A percentile compares a stretch with the other conserved stretches of the same genome.
These are phyloP conservation scores for Aphanomyces cochlioides DNA, from an alignment of 352 stramenopile species.

Conservation along the genomic window DNA sequence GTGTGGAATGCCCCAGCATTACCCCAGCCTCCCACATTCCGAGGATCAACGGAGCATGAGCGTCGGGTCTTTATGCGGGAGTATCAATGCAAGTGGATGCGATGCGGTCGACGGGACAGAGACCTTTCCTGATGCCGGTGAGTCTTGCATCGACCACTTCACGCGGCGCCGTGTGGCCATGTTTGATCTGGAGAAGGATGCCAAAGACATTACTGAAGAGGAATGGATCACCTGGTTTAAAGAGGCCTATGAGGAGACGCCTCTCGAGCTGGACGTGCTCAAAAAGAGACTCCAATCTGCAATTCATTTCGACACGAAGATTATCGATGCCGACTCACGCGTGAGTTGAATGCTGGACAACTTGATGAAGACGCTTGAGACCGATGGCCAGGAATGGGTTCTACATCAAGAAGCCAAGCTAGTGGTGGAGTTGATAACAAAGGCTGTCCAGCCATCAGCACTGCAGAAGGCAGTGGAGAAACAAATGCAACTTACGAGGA, in stretches of 20 bases:
- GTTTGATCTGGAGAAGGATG: slow-evolving; percentile 5
- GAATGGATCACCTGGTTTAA: slow-evolving; percentile 20
- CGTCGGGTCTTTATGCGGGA: slow-evolving; percentile 21
- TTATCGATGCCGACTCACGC: slow-evolving; percentile 15
- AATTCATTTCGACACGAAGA: slow-evolving; percentile 17
- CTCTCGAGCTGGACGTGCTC: slow-evolving; percentile 2
- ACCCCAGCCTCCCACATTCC: slow-evolving; percentile 5
- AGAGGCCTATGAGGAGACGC: slow-evolving; percentile 3
- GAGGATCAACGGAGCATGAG: slow-evolving; percentile 12
- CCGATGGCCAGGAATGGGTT: slow-evolving; percentile 17
- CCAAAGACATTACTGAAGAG: slow-evolving; percentile 10
- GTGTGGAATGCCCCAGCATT: slow-evolving; percentile 9
- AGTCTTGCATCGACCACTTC: slow-evolving; percentile 8
- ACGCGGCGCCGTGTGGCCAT: slow-evolving; percentile 12
- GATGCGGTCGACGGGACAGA: slow-evolving; percentile 11
- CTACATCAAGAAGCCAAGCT: slow-evolving; percentile 11
- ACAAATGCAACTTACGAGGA: slow-evolving; percentile 11
- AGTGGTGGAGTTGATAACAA: slow-evolving; percentile 3
- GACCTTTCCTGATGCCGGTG: slow-evolving; percentile 20
- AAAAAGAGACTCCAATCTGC: slow-evolving; percentile 10
- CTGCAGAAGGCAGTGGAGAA: slow-evolving; percentile 11
- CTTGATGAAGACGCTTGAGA: slow-evolving; percentile 8
- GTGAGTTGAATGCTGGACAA: slow-evolving; percentile 20
- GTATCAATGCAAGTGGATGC: slow-evolving; percentile 17
- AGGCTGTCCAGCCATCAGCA: slow-evolving; percentile 4